Percentiles rank a stretch among this genome's conserved stretches.
phyloP scores from a whole-genome alignment of 345 rosid species.

The Excoecaria cochinchinensis region DNA sequence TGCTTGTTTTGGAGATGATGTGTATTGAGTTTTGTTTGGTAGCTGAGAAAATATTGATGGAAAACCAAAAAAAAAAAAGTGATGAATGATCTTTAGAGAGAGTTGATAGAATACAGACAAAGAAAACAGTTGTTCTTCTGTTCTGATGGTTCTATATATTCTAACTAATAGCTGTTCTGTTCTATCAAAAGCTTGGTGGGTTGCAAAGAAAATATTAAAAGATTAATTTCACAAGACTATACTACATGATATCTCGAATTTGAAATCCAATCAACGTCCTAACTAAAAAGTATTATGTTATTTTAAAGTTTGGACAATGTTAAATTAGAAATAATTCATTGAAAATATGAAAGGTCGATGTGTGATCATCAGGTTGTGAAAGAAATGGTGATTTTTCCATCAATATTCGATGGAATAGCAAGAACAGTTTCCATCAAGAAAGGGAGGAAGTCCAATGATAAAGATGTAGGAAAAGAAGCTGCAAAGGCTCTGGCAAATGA shows the following conservation, averaged over 20 bases:
- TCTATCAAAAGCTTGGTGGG: no score
- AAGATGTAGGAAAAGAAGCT: slow-evolving; percentile 55
- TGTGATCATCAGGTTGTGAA: slow-evolving; percentile 11
- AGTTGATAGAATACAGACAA: no score
- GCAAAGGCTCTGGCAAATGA: slow-evolving; percentile 66
- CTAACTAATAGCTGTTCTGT: no score
- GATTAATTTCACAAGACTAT: no score
- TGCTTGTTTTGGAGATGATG: neutral
- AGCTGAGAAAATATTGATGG: neutral
- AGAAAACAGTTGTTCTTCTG: no score
- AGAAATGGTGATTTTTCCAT: slow-evolving; percentile 57
- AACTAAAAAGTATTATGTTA: no score
- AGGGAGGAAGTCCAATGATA: slow-evolving; percentile 30
- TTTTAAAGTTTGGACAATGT: neutral
- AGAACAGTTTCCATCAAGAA: slow-evolving; percentile 58
- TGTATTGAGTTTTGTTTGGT: neutral
- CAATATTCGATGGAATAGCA: slow-evolving; percentile 63
- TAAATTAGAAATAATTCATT: neutral
- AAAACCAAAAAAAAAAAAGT: neutral
- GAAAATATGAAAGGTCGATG: neutral
- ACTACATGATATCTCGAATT: no score
- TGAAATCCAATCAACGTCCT: no score
- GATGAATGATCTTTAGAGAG: neutral
- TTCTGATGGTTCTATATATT: no score
- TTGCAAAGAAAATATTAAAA: no score